Conservation (phyloP, 225 moss, liverwort and hornwort species). For the Thuidium tamariscinum region DNA sequence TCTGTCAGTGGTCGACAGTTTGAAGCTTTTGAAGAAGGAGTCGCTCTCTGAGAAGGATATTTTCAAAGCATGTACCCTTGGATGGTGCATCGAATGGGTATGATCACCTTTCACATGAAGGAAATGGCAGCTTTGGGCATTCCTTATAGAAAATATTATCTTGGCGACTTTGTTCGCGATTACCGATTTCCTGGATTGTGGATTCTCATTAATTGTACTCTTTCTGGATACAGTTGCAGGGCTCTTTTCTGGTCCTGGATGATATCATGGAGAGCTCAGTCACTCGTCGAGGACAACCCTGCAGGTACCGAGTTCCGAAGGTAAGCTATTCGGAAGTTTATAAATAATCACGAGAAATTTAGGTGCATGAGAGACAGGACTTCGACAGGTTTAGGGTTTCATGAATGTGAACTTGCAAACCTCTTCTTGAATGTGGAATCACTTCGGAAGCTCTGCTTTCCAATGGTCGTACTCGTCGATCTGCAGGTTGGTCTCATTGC, state of each 20-base stretch:
- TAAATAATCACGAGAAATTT: neutral
- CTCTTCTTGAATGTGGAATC: neutral
- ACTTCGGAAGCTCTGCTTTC: neutral
- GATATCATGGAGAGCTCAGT: slow-evolving; percentile 92
- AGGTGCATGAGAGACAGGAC: neutral
- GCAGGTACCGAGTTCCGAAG: slow-evolving; percentile 88
- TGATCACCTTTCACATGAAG: neutral
- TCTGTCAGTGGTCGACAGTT: slow-evolving; percentile 78
- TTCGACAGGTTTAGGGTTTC: neutral
- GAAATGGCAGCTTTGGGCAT: neutral
- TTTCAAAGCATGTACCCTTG: slow-evolving; percentile 68
- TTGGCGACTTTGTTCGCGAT: neutral
- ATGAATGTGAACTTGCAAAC: neutral
- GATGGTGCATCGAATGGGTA: slow-evolving; percentile 99
- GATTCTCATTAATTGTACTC: neutral
- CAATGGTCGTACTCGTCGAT: neutral
- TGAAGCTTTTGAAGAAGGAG: slow-evolving; percentile 45
- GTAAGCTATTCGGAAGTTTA: slow-evolving; percentile 10
- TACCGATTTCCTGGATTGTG: neutral
- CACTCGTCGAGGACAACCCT: slow-evolving; percentile 87
- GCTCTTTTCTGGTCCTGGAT: slow-evolving; percentile 79
- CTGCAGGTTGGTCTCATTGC: slow-evolving; percentile 85
- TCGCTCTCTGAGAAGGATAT: slow-evolving; percentile 53
- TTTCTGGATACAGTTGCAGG: slow-evolving; percentile 65
- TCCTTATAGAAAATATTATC: neutral